Evolutionary conservation across 306 rosid species (phyloP), one percentile per base, ranked within the genome.

Genomic region (Pyrus betulifolia): DNA sequence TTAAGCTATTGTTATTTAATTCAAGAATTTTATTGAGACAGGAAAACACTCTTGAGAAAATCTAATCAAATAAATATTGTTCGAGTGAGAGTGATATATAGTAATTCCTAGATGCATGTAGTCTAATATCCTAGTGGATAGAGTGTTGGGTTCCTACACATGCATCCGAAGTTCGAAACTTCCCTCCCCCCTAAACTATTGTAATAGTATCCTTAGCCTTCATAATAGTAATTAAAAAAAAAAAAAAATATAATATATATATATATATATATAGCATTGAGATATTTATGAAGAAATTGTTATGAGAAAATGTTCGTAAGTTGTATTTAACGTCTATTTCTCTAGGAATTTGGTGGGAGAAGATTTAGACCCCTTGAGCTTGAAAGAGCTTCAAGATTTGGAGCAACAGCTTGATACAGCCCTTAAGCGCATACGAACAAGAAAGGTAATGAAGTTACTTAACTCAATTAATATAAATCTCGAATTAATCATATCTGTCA

Each of bases 371-470:
- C 78, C 86, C 49, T 72, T 91, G 71, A 87, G 78, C 84, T 74
- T 86, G 82, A 86, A 88, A 85, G 96, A 93, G 83, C 89, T 93
- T 82, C 91, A 89, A 77, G 80, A 81, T 83, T 84, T 93, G 68
- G 98, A 93, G 81, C 88, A 86, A 49, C 98, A 89, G 71, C 88
- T 93, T 60, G 95, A 89, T 35, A 51, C 76, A 78, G 88, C 94
- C 76, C 86, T 93, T 66, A 89, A 84, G 89, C 93, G 96, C 44
- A 76, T 93, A 70, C 74, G 98, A 88, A 63, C 84, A 18, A 87
- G 83, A 88, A 93, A 93, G 96, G 98, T 93, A 14, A n/a, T 23
- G 0, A n/a, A 64, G 14, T 15, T 60, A 23, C 5, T 55, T 55
- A 57, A 8, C 13, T 60, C 31, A 23, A 23, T n/a, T 23, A 60